Base-by-base conservation (phyloP, 306 rosid genomes). In the Hippophae gyantsensis region DNA sequence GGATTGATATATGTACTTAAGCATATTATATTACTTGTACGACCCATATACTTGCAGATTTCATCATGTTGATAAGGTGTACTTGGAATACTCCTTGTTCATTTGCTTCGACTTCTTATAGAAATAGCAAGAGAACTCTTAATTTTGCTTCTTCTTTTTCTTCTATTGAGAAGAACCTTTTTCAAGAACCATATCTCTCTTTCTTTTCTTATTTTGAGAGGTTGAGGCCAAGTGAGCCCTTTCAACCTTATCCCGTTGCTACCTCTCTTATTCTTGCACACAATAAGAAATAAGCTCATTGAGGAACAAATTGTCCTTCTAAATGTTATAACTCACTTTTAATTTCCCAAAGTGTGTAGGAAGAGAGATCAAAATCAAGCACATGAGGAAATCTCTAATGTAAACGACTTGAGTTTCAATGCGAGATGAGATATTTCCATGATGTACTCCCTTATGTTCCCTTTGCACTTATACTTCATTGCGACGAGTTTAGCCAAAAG, bases 181-280 rank as follows among this genome's bases (percentile, higher is more conserved):
- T 6, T 9, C 18, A 18, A 18, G 18, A 18, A 18, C 18, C 18
- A 18, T 18, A 18, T 0, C 18, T 18, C 18, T 18, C 18, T 18
- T 18, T 18, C 18, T 18, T 18, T 18, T 18, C 18, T 18, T 18
- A 18, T 18, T 18, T 18, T 18, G 18, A 18, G 18, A 18, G 27
- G 42, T 6, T 0, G 5, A 7, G 10, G 41, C 42, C 49, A 63
- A 5, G 6, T 63, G 58, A 63, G 67, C 58, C 50, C 67, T 52
- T 42, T 63, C 58, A 32, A 9, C 43, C 48, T 41, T 52, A 2
- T 63, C 67, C 4, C 42, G 2, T 8, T 38, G 38, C 40, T 50
- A 23, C 6, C 67, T 40, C 8, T 63, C 48, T 13, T 50, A 57
- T 8, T 52, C 58, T 40, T 50, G 38, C 40, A 63, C 58, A 63